A percentile compares a stretch with the other conserved stretches of the same genome.
Evolutionary conservation across 106 monocot genomes (phyloP).

Genomic region (Acanthochlamys bracteata): DNA sequence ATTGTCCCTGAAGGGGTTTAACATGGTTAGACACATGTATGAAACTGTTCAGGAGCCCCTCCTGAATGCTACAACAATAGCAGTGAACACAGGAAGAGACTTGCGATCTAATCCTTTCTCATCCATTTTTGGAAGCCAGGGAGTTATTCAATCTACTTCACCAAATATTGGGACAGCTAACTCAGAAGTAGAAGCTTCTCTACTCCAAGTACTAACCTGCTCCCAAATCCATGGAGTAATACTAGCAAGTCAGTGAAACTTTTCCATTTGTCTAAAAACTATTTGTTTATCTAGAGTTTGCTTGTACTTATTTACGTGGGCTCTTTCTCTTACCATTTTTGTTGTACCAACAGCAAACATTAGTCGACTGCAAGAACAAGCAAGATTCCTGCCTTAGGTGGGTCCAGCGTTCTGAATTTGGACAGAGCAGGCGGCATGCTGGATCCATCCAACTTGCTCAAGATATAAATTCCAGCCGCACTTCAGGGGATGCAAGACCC

Average conservation of each 20-base stretch:
- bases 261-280: background rate
- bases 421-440: conserved; percentile 33
- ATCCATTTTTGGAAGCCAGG: conserved; percentile 60
- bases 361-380: conserved; percentile 32
- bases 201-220: conserved; percentile 78
- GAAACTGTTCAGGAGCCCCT: conserved; percentile 95
- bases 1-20: conserved; percentile 94
- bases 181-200: conserved; percentile 47
- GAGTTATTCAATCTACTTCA: conserved; percentile 21
- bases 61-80: conserved; percentile 91
- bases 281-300: background rate
- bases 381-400: conserved; percentile 51
- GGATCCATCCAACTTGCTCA: conserved; percentile 49
- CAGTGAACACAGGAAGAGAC: conserved; percentile 37
- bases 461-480: conserved; percentile 68
- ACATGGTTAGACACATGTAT: conserved; percentile 95
- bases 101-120: conserved; percentile 65
- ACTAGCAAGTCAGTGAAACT: conserved; percentile 27
- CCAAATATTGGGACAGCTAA: conserved; percentile 33
- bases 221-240: conserved; percentile 86
- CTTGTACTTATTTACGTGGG: background rate
- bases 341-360: conserved; percentile 31
- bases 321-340: conserved; percentile 24
- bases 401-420: conserved; percentile 52
- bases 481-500: conserved; percentile 71